Conservation (phyloP, 2,329 filamentous ascomycete genomes). For the Pseudocercospora ulei region DNA sequence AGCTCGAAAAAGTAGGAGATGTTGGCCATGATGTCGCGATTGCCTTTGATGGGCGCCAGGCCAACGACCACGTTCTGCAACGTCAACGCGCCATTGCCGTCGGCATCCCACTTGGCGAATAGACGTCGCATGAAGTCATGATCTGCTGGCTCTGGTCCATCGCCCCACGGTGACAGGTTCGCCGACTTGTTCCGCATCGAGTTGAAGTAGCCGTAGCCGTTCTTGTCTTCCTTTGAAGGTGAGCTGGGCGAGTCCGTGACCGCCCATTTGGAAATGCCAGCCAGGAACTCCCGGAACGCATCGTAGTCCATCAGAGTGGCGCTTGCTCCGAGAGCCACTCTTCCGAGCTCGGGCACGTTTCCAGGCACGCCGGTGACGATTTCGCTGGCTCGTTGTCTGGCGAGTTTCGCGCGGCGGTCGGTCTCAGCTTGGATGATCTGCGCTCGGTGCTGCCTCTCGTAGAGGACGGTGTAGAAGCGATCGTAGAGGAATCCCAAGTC, state of each 20-base stretch:
- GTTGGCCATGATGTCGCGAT: conserved; percentile 90
- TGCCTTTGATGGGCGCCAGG: conserved; percentile 82
- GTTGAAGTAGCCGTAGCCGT: conserved; percentile 50
- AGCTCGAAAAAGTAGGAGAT: conserved; percentile 98
- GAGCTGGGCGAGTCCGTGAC: conserved; percentile 71
- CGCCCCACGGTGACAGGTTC: conserved; percentile 49
- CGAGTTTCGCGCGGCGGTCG: conserved; percentile 58
- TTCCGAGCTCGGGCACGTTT: conserved; percentile 61
- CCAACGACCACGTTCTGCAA: conserved; percentile 88
- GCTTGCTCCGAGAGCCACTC: conserved; percentile 79
- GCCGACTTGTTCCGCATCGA: conserved; percentile 33
- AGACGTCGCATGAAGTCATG: conserved; percentile 88
- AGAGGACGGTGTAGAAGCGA: conserved; percentile 81
- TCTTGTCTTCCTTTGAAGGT: conserved; percentile 44
- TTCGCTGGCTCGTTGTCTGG: conserved; percentile 45
- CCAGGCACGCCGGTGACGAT: conserved; percentile 43
- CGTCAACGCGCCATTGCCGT: conserved; percentile 65
- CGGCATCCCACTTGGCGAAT: conserved; percentile 79
- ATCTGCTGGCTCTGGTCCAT: conserved; percentile 63
- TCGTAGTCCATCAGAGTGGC: conserved; percentile 95
- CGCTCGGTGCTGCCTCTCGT: conserved; percentile 79
- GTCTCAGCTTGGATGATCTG: conserved; percentile 60
- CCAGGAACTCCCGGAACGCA: conserved; percentile 86
- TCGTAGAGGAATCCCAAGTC: conserved; percentile 89
- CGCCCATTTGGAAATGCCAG: conserved; percentile 80